Evolutionary conservation across 371 early-diverging fungal genomes (phyloP).

Genomic region (Rhizomucor pusillus): DNA sequence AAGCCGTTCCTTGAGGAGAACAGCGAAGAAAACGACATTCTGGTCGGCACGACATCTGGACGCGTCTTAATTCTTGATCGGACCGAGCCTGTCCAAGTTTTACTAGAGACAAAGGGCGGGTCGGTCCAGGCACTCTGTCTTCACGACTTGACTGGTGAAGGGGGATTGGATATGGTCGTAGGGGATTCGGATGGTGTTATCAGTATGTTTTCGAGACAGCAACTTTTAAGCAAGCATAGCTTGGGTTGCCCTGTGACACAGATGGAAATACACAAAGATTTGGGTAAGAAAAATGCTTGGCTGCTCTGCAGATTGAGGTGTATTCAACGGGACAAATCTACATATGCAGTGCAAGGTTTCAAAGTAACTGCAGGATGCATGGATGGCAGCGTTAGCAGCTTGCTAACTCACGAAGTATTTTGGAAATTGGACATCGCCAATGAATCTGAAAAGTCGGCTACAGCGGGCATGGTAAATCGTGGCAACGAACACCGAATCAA

Average conservation of each 20-base stretch:
- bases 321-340: neutral
- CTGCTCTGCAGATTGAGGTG: neutral
- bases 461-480: conserved; percentile 20
- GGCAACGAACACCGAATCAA: neutral
- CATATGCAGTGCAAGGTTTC: conserved; percentile 28
- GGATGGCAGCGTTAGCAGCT: conserved; percentile 39
- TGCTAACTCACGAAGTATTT: conserved; percentile 39
- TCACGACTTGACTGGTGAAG: conserved; percentile 45
- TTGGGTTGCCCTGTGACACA: conserved; percentile 37
- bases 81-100: conserved; percentile 39
- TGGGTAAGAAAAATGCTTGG: conserved; percentile 14
- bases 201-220: conserved; percentile 44
- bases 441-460: conserved; percentile 33
- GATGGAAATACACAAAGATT: conserved; percentile 34
- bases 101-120: conserved; percentile 50
- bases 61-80: conserved; percentile 44
- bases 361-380: conserved; percentile 48
- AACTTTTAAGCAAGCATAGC: conserved; percentile 39
- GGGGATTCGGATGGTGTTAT: conserved; percentile 50
- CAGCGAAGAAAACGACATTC: conserved; percentile 48
- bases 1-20: conserved; percentile 47
- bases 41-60: conserved; percentile 42
- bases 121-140: conserved; percentile 39
- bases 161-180: conserved; percentile 40
- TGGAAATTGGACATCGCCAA: conserved; percentile 45